Evolutionary conservation across 805 yeast species (phyloP), one percentile per base, ranked within the genome.

Genomic region (Clavispora vitiphila): DNA sequence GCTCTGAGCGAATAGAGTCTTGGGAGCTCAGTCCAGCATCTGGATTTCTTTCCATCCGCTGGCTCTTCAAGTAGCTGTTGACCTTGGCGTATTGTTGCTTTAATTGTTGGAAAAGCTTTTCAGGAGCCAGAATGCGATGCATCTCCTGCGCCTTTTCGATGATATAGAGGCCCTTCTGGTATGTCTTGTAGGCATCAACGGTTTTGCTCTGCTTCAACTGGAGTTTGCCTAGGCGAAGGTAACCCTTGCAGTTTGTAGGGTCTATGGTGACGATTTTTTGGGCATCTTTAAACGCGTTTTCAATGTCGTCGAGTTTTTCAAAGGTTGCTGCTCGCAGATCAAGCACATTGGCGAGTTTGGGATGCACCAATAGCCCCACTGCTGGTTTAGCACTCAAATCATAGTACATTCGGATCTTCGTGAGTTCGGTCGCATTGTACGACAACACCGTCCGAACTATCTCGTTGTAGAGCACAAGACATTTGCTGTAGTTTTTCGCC

Each of bases 291-390:
- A 65, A 55, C 0, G 79, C 74, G 22, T 24, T 21, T 8, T 49
- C 46, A 0, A 50, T 53, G 4, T 56, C 37, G 12, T 59, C 52
- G 39, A 74, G 45, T 44, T 72, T 74, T 43, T 73, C 74, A 51
- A 56, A 64, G 2, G 77, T 65, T 2, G 81, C 81, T 1, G 80
- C 76, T 15, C 79, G 51, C 41, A 67, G 72, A 46, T 77, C 81
- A 9, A 67, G 50, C 5, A 67, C 43, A 1, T 62, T 50, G 1
- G 63, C 55, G 6, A 69, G 42, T 46, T 61, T 60, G 1, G 74
- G 74, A 44, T 69, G 74, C 8, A 58, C 51, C 6, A 50, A 26
- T 6, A 57, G 53, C 8, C 70, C 69, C 12, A 56, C 40, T 2
- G 60, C 34, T 3, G 73, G 72, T 8, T 29, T 38, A 21, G 46